These are phyloP conservation scores for Monascus ruber DNA, from an alignment of 2,329 filamentous ascomycete species.

Conservation along the genomic window DNA sequence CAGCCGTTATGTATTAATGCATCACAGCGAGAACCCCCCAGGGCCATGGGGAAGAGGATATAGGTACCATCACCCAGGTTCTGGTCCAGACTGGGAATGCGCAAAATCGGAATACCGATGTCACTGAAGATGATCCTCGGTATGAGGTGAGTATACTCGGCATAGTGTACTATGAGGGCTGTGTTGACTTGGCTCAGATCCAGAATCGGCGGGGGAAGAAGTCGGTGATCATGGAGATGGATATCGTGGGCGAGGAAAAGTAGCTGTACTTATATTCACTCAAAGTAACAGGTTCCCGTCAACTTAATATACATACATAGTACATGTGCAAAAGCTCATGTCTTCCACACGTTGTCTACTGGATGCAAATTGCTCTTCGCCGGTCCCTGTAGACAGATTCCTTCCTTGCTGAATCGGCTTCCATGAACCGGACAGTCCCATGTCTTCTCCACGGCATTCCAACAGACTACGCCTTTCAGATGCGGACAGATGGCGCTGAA, in stretches of 20 bases:
- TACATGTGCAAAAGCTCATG: not conserved
- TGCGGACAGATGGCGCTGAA: slow-evolving; percentile 48
- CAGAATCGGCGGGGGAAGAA: not conserved
- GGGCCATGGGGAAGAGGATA: not conserved
- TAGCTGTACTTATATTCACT: not conserved
- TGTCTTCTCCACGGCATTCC: slow-evolving; percentile 43
- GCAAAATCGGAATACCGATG: not conserved
- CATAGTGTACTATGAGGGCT: too few species aligned
- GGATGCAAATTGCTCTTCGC: slow-evolving; percentile 26
- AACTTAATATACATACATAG: not conserved
- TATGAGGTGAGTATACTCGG: not conserved
- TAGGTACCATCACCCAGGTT: not conserved
- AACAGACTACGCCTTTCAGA: slow-evolving; percentile 45
- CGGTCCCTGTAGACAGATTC: slow-evolving; percentile 31
- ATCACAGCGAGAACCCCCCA: not conserved
- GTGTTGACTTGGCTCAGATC: not conserved
- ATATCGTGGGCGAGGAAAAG: not conserved
- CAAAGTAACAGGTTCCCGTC: too few species aligned
- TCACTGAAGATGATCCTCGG: not conserved
- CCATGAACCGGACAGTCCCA: slow-evolving; percentile 45
- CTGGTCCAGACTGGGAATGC: not conserved
- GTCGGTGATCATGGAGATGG: not conserved
- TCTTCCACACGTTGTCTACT: not conserved
- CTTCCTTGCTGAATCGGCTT: slow-evolving; percentile 32
- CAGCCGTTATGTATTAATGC: not conserved